A percentile compares a stretch with the other conserved stretches of the same genome.
Evolutionary conservation across 2,329 filamentous ascomycete species (phyloP).

Genomic region (Trematosphaeria pertusa): DNA sequence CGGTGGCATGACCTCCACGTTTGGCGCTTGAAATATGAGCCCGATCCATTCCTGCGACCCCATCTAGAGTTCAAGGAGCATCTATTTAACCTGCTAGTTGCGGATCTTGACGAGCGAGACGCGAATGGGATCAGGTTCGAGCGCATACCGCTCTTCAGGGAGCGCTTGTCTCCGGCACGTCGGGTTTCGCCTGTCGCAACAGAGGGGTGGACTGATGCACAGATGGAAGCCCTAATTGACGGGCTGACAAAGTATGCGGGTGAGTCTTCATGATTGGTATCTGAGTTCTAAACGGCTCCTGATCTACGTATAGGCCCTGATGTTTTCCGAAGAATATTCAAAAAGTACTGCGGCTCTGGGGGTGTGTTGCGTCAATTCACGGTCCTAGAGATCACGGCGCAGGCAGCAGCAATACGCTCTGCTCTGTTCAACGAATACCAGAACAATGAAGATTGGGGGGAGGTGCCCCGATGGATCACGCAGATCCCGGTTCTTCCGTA

Average conservation of each 20-base stretch:
- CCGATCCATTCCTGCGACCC: slow-evolving; percentile 17
- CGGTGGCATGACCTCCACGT: slow-evolving; percentile 42
- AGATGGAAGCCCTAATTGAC: slow-evolving; percentile 43
- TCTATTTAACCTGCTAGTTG: slow-evolving; percentile 19
- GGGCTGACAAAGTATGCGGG: slow-evolving; percentile 33
- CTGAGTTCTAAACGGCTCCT: neutral
- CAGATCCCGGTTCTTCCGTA: slow-evolving; percentile 31
- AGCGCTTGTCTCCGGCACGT: slow-evolving; percentile 33
- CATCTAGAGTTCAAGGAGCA: slow-evolving; percentile 4
- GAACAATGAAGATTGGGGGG: slow-evolving; percentile 28
- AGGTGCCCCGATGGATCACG: slow-evolving; percentile 34
- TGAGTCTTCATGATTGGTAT: slow-evolving; percentile 24
- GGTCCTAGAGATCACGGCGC: slow-evolving; percentile 35
- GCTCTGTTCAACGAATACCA: slow-evolving; percentile 20
- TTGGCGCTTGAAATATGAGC: slow-evolving; percentile 33
- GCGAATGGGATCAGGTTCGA: slow-evolving; percentile 50
- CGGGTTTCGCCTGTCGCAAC: slow-evolving; percentile 16
- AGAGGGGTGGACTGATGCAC: slow-evolving; percentile 38
- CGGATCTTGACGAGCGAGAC: slow-evolving; percentile 39
- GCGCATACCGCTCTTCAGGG: slow-evolving; percentile 46
- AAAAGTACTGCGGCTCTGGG: slow-evolving; percentile 28
- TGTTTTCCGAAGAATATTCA: slow-evolving; percentile 41
- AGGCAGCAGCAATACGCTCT: slow-evolving; percentile 29
- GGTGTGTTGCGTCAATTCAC: slow-evolving; percentile 35
- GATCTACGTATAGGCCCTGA: slow-evolving; percentile 17